Evolutionary conservation across 192 early-diverging fungal genomes (phyloP), one percentile per base, ranked within the genome.

Genomic region (Coemansia sp.): DNA sequence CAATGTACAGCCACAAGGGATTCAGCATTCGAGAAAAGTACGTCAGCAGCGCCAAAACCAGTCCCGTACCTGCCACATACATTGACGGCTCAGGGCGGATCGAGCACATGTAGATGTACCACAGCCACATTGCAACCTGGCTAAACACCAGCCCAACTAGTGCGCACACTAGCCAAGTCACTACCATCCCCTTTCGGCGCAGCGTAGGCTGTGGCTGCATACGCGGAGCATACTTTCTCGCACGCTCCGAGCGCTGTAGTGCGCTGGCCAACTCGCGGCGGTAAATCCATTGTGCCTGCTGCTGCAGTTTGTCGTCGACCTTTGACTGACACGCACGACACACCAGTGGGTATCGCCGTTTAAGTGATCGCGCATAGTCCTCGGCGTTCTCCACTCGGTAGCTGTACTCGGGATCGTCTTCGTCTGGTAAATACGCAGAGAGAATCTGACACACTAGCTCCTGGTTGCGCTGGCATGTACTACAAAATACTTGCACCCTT

Each of bases 381-480:
- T 76, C 82, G 23, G 73, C 77, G 11, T 53, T 13, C 6, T 43
- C 44, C 21, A 46, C 35, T 19, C 70, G 68, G 0, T 43, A 9
- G 39, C 28, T 30, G 58, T 78, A 76, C 52, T 76, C 74, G 35
- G 70, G 59, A 30, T 78, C 76, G 4, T 67, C 61, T 14, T 78
- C 76, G 43, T 76, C 68, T 0, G 82, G 82, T 53, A 79, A 30
- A 37, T 84, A 78, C 16, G 74, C 66, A 0, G 76, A 44, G 32
- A 84, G 68, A 7, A 78, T 61, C 63, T 76, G 70, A 66, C 70
- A 40, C 9, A 79, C 82, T 7, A 78, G 73, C 44, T 78, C 71
- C 39, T 84, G 82, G 69, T 79, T 84, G 39, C 77, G 73, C 52
- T 76, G 76, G 55, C 82, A 84, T 0, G 67, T 39, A 19, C 46